Evolutionary conservation across 2,329 filamentous ascomycete genomes (phyloP), one percentile per base, ranked within the genome.

Genomic region (Epichloe sibirici): DNA sequence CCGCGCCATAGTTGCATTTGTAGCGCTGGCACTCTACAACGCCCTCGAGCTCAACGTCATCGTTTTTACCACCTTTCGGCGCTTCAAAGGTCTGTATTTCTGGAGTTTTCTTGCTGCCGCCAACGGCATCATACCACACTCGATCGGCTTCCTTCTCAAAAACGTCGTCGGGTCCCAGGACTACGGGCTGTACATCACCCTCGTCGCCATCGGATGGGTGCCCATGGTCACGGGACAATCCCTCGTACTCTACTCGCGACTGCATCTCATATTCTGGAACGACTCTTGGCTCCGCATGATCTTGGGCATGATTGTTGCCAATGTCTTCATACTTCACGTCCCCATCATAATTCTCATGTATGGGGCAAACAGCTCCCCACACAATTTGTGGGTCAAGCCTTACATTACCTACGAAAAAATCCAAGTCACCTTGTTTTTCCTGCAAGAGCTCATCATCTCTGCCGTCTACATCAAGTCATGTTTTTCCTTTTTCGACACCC

Each of bases 171-270:
- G 57, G 4, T 55, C 54, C 0, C 39, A 54, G 7, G 28, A 53
- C 28, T 56, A 51, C 23, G 53, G 46, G 28, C 35, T 55, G 5
- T 59, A 58, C 40, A 53, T 61, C 39, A 58, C 57, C 4, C 50
- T 61, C 43, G 59, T 60, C 21, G 58, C 58, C 13, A 44, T 57
- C 5, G 61, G 61, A 13, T 65, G 64, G 63, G 57, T 60, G 4
- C 57, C 53, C 2, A 80, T 83, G 76, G 73, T 83, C 0, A 80
- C 78, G 3, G 80, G 79, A 0, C 78, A 82, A 59, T 74, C 75
- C 0, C 57, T 82, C 7, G 79, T 84, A 1, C 67, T 84, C 2
- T 84, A 79, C 66, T 83, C 79, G 2, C 74, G 81, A 2, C 71
- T 84, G 0, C 78, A 83, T 59, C 69, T 84, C 3, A 71, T 84